Percentiles rank a stretch among this genome's conserved stretches.
phyloP scores from a whole-genome alignment of 2,329 filamentous ascomycete species.

The Hymenoscyphus fructigenus region DNA sequence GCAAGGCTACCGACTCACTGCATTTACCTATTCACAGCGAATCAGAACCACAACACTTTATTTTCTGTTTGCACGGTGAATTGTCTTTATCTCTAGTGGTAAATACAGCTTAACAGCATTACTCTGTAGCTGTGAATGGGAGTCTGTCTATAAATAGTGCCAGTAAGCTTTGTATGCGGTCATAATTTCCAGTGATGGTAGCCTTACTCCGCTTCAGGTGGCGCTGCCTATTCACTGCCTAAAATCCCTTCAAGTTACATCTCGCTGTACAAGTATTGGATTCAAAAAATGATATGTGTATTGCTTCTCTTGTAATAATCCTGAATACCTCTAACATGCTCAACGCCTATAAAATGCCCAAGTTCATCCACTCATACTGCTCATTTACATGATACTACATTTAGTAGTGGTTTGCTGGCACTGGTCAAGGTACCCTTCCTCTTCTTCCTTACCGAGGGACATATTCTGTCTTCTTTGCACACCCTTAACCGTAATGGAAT shows the following conservation, averaged over 20 bases:
- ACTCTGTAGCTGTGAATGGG: neutral
- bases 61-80: neutral
- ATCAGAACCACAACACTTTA: constrained; percentile 1
- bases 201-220: neutral
- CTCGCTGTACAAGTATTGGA: neutral
- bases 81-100: neutral
- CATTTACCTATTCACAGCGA: constrained; percentile 1
- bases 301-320: neutral
- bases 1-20: constrained; percentile 12
- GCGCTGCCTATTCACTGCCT: neutral
- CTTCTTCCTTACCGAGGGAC: constrained; percentile 53
- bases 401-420: constrained; percentile 46
- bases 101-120: neutral
- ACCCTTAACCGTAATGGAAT: constrained; percentile 75
- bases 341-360: constrained; percentile 15
- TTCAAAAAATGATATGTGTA: neutral
- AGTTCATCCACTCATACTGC: constrained; percentile 12
- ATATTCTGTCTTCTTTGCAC: constrained; percentile 63
- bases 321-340: neutral
- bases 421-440: constrained; percentile 76
- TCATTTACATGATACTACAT: constrained; percentile 49
- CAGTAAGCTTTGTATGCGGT: neutral
- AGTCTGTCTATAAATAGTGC: neutral
- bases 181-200: neutral
- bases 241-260: neutral